Evolutionary conservation across 2,329 filamentous ascomycete species (phyloP), one percentile per base, ranked within the genome.

Genomic region (Phialophora tarda): DNA sequence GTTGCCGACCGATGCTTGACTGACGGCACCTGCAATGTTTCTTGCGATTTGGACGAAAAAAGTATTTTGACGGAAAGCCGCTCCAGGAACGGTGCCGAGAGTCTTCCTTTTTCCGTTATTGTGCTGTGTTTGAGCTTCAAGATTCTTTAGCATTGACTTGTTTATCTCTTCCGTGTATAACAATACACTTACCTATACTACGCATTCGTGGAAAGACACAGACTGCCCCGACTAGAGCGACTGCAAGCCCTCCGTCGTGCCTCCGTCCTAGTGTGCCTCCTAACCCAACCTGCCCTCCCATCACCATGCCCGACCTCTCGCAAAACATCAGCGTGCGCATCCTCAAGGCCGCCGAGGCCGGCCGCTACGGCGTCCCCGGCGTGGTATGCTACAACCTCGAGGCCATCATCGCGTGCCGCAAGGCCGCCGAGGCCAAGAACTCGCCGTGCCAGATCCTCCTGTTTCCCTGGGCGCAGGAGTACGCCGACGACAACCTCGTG

Each of bases 401-500:
- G 79, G 86, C 86, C 56, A 88, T 92, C 70, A 80, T 91, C 28
- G 89, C 88, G 1, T 88, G 86, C 3, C 86, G 91, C 55, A 84
- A 84, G 71, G 89, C 89, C 8, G 89, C 89, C 66, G 89, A 91
- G 78, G 83, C 84, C 28, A 88, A 88, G 68, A 81, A 81, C 55
- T 89, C 88, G 0, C 89, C 89, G 0, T 84, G 88, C 66, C 90
- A 91, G 81, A 86, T 91, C 72, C 86, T 90, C 28, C 85, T 91
- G 71, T 91, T 92, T 77, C 89, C 89, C 23, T 91, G 89, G 89
- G 88, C 89, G 0, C 83, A 91, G 60, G 80, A 88, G 69, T 91
- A 89, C 78, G 87, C 87, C 3, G 83, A 84, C 62, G 80, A 82
- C 8, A 75, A 84, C 32, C 82, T 88, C 38, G 83, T 87, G 10